These are phyloP conservation scores for Picea glauca DNA, from an alignment of 75 land plant species.

Conservation along the genomic window DNA sequence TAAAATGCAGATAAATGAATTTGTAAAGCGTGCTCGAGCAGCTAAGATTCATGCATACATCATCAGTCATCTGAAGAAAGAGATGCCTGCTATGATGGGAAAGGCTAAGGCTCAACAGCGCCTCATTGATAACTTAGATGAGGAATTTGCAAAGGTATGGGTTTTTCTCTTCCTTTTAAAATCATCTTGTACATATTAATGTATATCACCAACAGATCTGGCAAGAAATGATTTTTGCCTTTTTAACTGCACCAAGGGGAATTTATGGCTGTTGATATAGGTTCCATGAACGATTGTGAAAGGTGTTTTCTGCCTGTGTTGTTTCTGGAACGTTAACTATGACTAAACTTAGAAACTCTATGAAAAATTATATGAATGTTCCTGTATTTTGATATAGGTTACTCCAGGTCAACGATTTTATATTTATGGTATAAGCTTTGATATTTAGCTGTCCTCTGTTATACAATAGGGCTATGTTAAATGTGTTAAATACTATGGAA, in stretches of 20 bases:
- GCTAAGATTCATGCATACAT: constrained; percentile 95
- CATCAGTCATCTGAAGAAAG: constrained; percentile 90
- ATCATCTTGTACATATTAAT: neutral
- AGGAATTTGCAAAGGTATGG: constrained; percentile 83
- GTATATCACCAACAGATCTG: neutral
- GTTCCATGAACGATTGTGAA: neutral
- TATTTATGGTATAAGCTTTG: neutral
- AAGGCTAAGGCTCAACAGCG: constrained; percentile 85
- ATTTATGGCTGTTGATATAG: neutral
- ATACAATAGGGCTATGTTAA: neutral
- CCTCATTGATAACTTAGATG: constrained; percentile 82
- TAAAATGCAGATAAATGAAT: constrained; percentile 79
- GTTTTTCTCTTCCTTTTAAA: neutral
- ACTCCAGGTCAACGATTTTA: neutral
- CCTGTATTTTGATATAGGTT: neutral
- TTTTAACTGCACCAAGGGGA: neutral
- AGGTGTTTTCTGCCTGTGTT: neutral
- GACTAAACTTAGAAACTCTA: neutral
- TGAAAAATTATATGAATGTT: neutral
- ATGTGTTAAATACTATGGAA: neutral
- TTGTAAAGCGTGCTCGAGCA: constrained; percentile 97
- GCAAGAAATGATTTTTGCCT: neutral
- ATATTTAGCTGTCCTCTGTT: neutral
- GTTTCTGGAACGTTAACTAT: constrained; percentile 1
- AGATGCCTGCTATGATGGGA: constrained; percentile 98